Evolutionary conservation across 2,329 filamentous ascomycete genomes (phyloP).

Genomic region (Paraphaeosphaeria sporulosa): DNA sequence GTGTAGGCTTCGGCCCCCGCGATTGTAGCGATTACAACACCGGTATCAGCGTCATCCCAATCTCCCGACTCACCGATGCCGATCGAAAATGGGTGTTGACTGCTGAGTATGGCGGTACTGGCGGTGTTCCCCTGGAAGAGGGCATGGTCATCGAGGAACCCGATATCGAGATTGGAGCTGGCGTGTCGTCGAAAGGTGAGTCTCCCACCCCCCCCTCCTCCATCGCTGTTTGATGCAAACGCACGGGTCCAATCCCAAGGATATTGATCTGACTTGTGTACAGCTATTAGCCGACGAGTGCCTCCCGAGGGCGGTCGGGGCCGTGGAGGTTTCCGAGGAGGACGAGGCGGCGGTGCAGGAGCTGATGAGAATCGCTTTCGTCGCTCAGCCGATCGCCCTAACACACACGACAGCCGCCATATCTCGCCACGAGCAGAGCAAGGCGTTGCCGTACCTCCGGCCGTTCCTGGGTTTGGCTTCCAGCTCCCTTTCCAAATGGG

Average conservation of each 20-base stretch:
- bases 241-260: background rate
- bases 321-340: conserved; percentile 22
- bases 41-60: conserved; percentile 91
- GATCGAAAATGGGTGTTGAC: conserved; percentile 97
- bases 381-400: conserved; percentile 34
- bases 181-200: conserved; percentile 88
- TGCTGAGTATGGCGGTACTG: conserved; percentile 91
- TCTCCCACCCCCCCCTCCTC: background rate
- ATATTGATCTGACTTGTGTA: conserved; percentile 20
- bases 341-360: conserved; percentile 26
- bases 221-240: background rate
- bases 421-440: conserved; percentile 43
- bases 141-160: conserved; percentile 95
- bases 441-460: conserved; percentile 60
- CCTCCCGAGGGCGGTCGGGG: conserved; percentile 39
- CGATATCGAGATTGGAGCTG: conserved; percentile 97
- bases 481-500: conserved; percentile 32
- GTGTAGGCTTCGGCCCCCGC: conserved; percentile 93
- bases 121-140: conserved; percentile 78
- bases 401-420: conserved; percentile 41
- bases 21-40: conserved; percentile 97
- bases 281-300: conserved; percentile 48
- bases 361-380: conserved; percentile 31
- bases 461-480: conserved; percentile 64
- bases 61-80: conserved; percentile 90